Evolutionary conservation across 1,284 basidiomycete genomes (phyloP), one percentile per base, ranked within the genome.

Genomic region (Sutorius eximius): DNA sequence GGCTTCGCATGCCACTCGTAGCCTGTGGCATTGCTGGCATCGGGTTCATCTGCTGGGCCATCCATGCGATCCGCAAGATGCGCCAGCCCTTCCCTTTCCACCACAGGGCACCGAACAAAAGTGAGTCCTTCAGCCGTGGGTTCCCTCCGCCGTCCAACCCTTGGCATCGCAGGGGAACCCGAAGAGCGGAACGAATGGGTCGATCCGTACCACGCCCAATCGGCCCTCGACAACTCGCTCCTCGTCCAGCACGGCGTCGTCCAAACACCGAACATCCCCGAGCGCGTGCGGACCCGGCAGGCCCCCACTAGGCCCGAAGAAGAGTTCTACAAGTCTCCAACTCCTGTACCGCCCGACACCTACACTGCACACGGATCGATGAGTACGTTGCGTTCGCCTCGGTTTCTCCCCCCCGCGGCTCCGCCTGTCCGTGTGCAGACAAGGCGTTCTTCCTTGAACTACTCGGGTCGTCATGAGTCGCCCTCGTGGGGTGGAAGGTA

Each of bases 1-100:
- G 6, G 8, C 12, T 20, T 24, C 11, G n/a, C 18, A 9, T 20
- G n/a, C 43, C 30, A 22, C 44, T 29, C 15, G 3, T 42, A 67
- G 59, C 53, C 3, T 62, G 56, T 43, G 44, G 55, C 7, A 11
- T 64, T 16, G 64, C 66, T 13, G 62, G 54, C 0, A 1, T 68
- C 1, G 63, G 63, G 5, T 65, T 62, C 34, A 11, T 66, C 18
- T 37, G 51, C 44, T 64, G 61, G 63, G 29, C 38, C 41, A 55
- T 68, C 13, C 64, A 64, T 7, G 63, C 56, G 0, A 27, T 68
- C 24, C 59, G 46, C 20, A 68, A 66, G 44, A 68, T 63, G 59
- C 38, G 51, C 37, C 13, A 49, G 2, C 24, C 24, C 24, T 48
- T 29, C 20, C 56, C 66, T 1, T 63, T 68, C 44, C 40, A 40